These are phyloP conservation scores for Ogataea degrootiae DNA, from an alignment of 805 yeast genomes.

Conservation along the genomic window DNA sequence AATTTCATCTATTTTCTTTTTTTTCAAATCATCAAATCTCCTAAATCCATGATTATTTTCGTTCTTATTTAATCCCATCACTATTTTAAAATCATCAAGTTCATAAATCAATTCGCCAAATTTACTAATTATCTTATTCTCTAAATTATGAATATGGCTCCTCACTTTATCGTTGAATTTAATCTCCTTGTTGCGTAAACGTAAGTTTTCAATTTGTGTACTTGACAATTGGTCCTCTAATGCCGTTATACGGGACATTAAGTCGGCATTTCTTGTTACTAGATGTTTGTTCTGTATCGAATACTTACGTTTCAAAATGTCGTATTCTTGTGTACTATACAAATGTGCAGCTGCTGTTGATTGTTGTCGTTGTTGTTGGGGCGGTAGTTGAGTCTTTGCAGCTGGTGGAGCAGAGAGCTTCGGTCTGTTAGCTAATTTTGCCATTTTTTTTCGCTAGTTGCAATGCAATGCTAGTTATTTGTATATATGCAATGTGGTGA, in stretches of 20 bases:
- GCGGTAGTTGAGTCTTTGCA: conserved; percentile 2
- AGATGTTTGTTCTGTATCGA: conserved; percentile 50
- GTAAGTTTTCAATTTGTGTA: conserved; percentile 24
- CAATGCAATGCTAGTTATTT: too few species aligned
- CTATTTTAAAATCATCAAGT: conserved; percentile 11
- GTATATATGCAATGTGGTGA: neutral
- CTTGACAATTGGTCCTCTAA: conserved; percentile 43
- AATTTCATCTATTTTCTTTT: too few species aligned
- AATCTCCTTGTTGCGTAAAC: conserved; percentile 18
- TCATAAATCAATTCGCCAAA: conserved; percentile 9
- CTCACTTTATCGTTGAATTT: conserved; percentile 10
- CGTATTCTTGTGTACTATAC: too few species aligned
- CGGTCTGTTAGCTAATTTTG: conserved; percentile 19
- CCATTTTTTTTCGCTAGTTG: conserved; percentile 9
- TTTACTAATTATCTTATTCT: conserved; percentile 6
- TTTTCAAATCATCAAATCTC: neutral
- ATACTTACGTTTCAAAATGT: conserved; percentile 23
- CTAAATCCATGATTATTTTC: neutral
- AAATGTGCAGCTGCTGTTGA: too few species aligned
- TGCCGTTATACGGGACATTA: conserved; percentile 46
- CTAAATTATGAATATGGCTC: conserved; percentile 6
- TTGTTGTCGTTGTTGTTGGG: too few species aligned
- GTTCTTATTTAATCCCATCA: conserved; percentile 2
- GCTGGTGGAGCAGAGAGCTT: conserved; percentile 6
- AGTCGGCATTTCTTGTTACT: conserved; percentile 52